A percentile compares a stretch with the other conserved stretches of the same genome.
These are phyloP conservation scores for Trichoderma reesei DNA, from an alignment of 495 filamentous ascomycete genomes.

Conservation along the genomic window DNA sequence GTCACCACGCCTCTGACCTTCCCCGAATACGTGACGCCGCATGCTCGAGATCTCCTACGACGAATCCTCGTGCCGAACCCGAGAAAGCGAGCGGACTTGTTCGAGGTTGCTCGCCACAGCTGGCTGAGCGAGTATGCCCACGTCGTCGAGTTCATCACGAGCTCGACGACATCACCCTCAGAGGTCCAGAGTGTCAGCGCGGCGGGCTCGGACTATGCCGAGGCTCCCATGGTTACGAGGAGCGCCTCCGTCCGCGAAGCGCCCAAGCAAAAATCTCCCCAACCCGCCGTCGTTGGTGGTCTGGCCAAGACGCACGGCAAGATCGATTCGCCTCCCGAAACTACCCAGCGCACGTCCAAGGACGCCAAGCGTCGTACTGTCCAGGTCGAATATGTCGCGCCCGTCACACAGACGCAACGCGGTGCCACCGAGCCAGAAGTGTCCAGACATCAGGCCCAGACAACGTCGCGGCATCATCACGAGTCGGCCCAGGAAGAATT, in stretches of 20 bases:
- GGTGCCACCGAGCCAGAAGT: conserved; percentile 27
- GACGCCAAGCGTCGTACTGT: conserved; percentile 91
- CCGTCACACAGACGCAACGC: conserved; percentile 66
- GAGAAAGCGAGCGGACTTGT: conserved; percentile 86
- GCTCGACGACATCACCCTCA: conserved; percentile 74
- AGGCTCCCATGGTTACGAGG: conserved; percentile 59
- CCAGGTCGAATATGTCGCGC: conserved; percentile 96
- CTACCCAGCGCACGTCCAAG: conserved; percentile 35
- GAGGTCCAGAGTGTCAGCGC: conserved; percentile 81
- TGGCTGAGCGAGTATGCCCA: conserved; percentile 96
- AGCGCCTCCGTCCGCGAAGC: conserved; percentile 90
- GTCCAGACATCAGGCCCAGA: conserved; percentile 29
- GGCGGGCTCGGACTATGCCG: conserved; percentile 49
- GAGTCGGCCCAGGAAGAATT: conserved; percentile 17
- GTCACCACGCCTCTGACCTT: conserved; percentile 95
- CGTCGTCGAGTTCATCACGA: conserved; percentile 92
- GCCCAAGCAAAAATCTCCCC: conserved; percentile 52
- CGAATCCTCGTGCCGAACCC: conserved; percentile 96
- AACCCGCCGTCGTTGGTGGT: conserved; percentile 52
- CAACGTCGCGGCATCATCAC: conserved; percentile 24
- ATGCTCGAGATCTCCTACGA: conserved; percentile 84
- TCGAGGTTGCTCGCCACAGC: conserved; percentile 95
- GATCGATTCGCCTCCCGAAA: conserved; percentile 56
- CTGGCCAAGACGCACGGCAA: conserved; percentile 66
- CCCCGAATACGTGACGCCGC: conserved; percentile 97